Evolutionary conservation across 495 filamentous ascomycete species (phyloP), one percentile per base, ranked within the genome.

Genomic region (Penicillium lividum): DNA sequence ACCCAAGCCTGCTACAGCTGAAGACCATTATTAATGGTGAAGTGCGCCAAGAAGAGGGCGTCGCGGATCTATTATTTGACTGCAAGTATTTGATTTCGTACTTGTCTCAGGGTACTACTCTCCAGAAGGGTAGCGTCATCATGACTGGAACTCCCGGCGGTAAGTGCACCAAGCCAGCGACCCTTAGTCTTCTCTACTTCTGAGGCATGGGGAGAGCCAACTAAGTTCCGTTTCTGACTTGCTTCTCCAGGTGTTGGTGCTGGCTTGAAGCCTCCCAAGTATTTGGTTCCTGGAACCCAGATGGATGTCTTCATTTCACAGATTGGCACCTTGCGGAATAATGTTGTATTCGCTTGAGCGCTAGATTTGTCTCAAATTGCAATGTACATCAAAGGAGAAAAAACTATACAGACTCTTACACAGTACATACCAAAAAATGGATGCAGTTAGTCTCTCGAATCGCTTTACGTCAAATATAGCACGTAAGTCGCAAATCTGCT

Each of bases 81-180:
- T 83, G 90, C 31, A 81, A 75, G 46, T 77, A 86, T 68, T 86
- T 85, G 10, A 84, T 92, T 56, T 72, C 81, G 0, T 88, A 89
- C 63, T 67, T 92, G 31, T 86, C 82, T 59, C 84, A 82, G 65
- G 88, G 88, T 30, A 89, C 86, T 36, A 91, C 89, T 7, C 65
- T 91, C 48, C 66, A 89, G 51, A 86, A 85, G n/a, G 89, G 89
- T 0, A 87, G 90, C 71, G 52, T 91, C 45, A 88, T 91, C 53
- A 90, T 90, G 65, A 91, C 89, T 18, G 89, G 89, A 54, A 92
- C 89, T 65, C 74, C 74, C 3, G 64, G 69, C 29, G 72, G 72
- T 66, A 53, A 68, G 55, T 67, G 43, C 15, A 13, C 15, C 16
- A 36, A 36, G 1, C 9, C 33, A 36, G 33, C 10, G 33, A 36